Evolutionary conservation across 805 yeast species (phyloP).

Genomic region (Isabelozyma heimii): DNA sequence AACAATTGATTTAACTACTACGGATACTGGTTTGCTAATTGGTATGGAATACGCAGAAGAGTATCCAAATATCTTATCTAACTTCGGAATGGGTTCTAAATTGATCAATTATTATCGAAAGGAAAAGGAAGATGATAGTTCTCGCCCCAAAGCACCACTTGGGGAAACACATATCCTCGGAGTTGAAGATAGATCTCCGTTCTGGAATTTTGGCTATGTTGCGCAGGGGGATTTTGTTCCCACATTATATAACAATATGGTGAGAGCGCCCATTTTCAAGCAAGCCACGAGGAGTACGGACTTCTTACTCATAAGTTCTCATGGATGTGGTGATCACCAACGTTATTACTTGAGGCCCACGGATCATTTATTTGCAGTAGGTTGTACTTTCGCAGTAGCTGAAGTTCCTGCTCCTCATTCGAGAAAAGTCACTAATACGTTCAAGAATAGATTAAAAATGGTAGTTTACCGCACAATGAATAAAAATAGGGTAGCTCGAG

Average conservation of each 20-base stretch:
- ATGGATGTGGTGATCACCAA: slow-evolving; percentile 75
- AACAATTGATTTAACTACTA: slow-evolving; percentile 74
- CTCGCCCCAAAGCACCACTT: slow-evolving; percentile 81
- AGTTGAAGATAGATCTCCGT: slow-evolving; percentile 94
- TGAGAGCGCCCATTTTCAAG: slow-evolving; percentile 88
- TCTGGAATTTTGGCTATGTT: slow-evolving; percentile 97
- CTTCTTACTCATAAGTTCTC: slow-evolving; percentile 73
- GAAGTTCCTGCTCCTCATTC: slow-evolving; percentile 98
- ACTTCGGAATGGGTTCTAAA: slow-evolving; percentile 95
- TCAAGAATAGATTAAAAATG: slow-evolving; percentile 89
- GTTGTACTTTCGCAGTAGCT: slow-evolving; percentile 88
- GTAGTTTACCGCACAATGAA: slow-evolving; percentile 86
- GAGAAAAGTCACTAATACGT: slow-evolving; percentile 89
- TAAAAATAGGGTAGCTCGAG: slow-evolving; percentile 65
- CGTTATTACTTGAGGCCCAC: slow-evolving; percentile 67
- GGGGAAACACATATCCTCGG: slow-evolving; percentile 97
- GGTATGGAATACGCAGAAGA: slow-evolving; percentile 91
- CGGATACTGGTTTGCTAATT: slow-evolving; percentile 77
- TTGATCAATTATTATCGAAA: slow-evolving; percentile 91
- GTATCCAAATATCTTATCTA: slow-evolving; percentile 74
- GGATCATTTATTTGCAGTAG: slow-evolving; percentile 78
- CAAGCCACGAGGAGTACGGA: slow-evolving; percentile 81
- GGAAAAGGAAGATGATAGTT: slow-evolving; percentile 70
- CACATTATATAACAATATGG: slow-evolving; percentile 85
- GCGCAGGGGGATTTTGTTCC: slow-evolving; percentile 94